These are phyloP conservation scores for Alternaria hordeiaustralica DNA, from an alignment of 2,329 filamentous ascomycete genomes.

Conservation along the genomic window DNA sequence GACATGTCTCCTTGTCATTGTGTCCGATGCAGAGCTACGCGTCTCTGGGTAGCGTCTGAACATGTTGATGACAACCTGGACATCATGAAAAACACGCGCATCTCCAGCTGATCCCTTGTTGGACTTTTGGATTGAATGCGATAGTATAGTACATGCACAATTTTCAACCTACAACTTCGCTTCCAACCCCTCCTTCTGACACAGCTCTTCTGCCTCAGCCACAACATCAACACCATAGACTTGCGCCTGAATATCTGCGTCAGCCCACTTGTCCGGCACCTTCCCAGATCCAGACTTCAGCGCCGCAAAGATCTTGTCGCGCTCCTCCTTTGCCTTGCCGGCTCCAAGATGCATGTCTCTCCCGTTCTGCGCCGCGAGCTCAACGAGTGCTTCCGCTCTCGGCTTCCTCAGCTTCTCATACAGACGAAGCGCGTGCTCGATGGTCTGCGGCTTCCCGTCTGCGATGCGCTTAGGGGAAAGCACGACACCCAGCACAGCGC, in stretches of 20 bases:
- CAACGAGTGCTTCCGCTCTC: constrained; percentile 63
- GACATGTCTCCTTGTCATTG: neutral
- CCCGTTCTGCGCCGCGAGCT: constrained; percentile 63
- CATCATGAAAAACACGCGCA: neutral
- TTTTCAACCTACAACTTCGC: constrained; percentile 29
- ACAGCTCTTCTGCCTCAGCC: constrained; percentile 53
- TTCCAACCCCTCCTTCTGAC: constrained; percentile 43
- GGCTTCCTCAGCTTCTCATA: constrained; percentile 65
- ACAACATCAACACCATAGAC: constrained; percentile 57
- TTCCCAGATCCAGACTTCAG: constrained; percentile 52
- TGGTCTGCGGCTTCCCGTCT: constrained; percentile 50
- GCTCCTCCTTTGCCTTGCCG: constrained; percentile 64
- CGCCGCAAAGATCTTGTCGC: constrained; percentile 62
- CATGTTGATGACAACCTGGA: neutral
- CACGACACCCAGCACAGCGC: constrained; percentile 61
- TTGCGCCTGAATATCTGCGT: constrained; percentile 58
- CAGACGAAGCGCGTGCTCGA: constrained; percentile 61
- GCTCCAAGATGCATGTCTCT: constrained; percentile 63
- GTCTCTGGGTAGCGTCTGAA: neutral
- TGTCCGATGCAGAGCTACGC: neutral
- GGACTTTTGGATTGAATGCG: neutral
- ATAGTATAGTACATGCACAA: neutral
- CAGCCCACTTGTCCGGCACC: constrained; percentile 61
- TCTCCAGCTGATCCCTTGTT: neutral
- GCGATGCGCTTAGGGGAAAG: constrained; percentile 58